Evolutionary conservation across 805 yeast species (phyloP).

Genomic region (Nakazawaea peltata): DNA sequence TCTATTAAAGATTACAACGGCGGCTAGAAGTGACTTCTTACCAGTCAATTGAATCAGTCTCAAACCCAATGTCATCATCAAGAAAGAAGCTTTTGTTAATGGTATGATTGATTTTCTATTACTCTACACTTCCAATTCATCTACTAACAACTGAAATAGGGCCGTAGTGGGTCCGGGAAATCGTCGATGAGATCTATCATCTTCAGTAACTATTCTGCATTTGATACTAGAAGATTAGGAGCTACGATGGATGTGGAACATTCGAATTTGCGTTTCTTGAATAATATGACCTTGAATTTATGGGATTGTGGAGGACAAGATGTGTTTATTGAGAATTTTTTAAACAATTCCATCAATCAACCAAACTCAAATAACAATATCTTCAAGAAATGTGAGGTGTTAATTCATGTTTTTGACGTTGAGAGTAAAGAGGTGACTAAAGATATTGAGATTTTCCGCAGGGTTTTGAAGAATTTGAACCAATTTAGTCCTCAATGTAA

Average conservation of each 20-base stretch:
- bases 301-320: slow-evolving; percentile 99
- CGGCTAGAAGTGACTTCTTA: too few relatives aligned
- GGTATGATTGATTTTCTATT: not conserved
- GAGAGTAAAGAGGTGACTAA: slow-evolving; percentile 86
- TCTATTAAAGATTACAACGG: too few relatives aligned
- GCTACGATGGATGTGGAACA: slow-evolving; percentile 99
- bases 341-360: slow-evolving; percentile 19
- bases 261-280: slow-evolving; percentile 84
- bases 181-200: slow-evolving; percentile 96
- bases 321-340: slow-evolving; percentile 88
- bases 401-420: slow-evolving; percentile 94
- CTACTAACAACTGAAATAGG: slow-evolving; percentile 32
- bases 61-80: too few relatives aligned
- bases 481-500: slow-evolving; percentile 86
- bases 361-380: slow-evolving; percentile 86
- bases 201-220: slow-evolving; percentile 92
- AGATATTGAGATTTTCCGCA: slow-evolving; percentile 86
- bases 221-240: slow-evolving; percentile 90
- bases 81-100: slow-evolving; percentile 12
- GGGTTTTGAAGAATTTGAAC: slow-evolving; percentile 73
- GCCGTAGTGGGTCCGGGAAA: slow-evolving; percentile 95
- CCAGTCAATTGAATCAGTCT: too few relatives aligned
- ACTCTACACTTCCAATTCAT: not conserved
- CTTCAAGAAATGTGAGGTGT: slow-evolving; percentile 90
- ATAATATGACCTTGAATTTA: slow-evolving; percentile 88